These are phyloP conservation scores for Hypomontagnella submonticulosa DNA, from an alignment of 495 filamentous ascomycete species.

Conservation along the genomic window DNA sequence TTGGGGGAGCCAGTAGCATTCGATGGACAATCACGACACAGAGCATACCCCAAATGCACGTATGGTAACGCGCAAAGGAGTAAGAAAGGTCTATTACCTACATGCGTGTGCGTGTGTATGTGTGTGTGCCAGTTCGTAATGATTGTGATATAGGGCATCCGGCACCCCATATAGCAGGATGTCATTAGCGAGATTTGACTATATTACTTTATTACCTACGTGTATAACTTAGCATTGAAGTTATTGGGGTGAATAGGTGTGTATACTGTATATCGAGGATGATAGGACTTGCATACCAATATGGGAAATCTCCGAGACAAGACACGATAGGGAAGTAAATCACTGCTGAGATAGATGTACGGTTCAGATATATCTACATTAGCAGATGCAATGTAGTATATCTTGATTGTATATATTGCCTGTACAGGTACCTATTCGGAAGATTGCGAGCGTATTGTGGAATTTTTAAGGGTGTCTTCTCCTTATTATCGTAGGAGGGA, in stretches of 20 bases:
- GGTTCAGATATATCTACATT: neutral
- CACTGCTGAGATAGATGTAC: constrained; percentile 4
- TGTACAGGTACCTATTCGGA: constrained; percentile 37
- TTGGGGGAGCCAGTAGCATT: constrained; percentile 20
- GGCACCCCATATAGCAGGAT: constrained; percentile 7
- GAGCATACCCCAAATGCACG: neutral
- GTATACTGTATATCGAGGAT: too few relatives aligned
- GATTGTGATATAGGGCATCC: neutral
- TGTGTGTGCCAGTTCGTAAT: neutral
- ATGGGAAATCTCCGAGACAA: constrained; percentile 38
- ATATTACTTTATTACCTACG: constrained; percentile 1
- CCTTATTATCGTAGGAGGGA: constrained; percentile 8
- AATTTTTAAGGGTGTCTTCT: too few relatives aligned
- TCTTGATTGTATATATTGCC: neutral
- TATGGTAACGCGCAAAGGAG: neutral
- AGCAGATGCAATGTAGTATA: neutral
- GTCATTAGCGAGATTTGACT: constrained; percentile 21
- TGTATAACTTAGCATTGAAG: neutral
- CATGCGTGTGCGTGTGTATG: neutral
- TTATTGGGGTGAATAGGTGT: neutral
- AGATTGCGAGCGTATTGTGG: constrained; percentile 33
- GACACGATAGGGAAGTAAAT: constrained; percentile 13
- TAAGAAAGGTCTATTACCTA: constrained; percentile 8
- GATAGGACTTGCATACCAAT: constrained; percentile 14
- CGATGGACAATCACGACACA: neutral